Evolutionary conservation across 495 filamentous ascomycete species (phyloP).

Genomic region (Neurospora sp.): DNA sequence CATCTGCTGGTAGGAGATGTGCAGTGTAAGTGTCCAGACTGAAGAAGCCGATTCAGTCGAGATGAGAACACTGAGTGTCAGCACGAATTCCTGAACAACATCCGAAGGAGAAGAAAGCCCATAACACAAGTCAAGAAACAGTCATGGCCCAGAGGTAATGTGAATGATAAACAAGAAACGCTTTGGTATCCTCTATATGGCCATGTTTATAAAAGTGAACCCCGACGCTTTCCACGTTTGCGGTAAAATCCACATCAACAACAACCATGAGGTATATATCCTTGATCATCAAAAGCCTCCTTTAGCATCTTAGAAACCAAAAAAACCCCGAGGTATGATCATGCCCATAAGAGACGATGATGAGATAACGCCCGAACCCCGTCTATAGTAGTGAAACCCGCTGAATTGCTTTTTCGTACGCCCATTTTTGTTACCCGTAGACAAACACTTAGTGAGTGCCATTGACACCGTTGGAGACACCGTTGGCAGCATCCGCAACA

Average conservation of each 20-base stretch:
- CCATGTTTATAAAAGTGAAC: neutral
- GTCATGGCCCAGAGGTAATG: neutral
- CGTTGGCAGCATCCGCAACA: slow-evolving; percentile 36
- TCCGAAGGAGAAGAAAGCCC: neutral
- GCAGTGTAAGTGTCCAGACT: neutral
- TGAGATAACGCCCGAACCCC: neutral
- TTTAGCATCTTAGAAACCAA: neutral
- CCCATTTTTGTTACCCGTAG: neutral
- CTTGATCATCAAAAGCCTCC: neutral
- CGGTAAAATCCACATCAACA: neutral
- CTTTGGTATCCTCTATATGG: neutral
- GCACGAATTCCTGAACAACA: neutral
- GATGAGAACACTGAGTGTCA: too few relatives aligned
- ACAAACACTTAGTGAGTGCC: neutral
- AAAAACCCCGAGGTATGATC: neutral
- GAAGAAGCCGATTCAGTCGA: too few relatives aligned
- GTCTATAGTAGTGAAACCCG: neutral
- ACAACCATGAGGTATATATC: neutral
- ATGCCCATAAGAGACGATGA: neutral
- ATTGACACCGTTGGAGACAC: slow-evolving; percentile 10
- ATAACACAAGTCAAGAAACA: neutral
- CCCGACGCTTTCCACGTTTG: neutral
- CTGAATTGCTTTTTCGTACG: neutral
- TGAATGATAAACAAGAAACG: neutral
- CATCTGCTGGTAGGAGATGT: neutral